A percentile compares a stretch with the other conserved stretches of the same genome.
Evolutionary conservation across 225 moss, liverwort and hornwort species (phyloP).

Genomic region (Rhytidiadelphus loreus): DNA sequence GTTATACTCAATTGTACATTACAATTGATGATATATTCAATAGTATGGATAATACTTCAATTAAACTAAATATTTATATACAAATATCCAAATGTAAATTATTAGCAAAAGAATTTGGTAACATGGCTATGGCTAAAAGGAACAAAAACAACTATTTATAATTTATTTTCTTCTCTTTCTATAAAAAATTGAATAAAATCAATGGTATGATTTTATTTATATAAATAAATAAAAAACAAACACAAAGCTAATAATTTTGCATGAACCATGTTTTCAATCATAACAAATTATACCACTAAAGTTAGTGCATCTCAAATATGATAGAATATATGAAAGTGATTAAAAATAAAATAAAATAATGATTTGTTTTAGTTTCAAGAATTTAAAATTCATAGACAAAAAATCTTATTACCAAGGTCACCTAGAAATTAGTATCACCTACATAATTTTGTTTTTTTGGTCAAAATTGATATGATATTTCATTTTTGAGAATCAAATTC

Average conservation of each 20-base stretch:
- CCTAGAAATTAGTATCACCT: no score
- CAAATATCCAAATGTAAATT: accelerated
- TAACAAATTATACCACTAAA: not conserved
- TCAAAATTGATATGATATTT: not conserved
- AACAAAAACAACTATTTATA: not conserved
- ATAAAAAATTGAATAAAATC: not conserved
- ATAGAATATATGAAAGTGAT: not conserved
- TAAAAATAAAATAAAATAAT: not conserved
- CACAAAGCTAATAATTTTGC: not conserved
- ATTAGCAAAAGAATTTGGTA: not conserved
- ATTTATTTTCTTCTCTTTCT: not conserved
- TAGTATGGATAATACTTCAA: accelerated
- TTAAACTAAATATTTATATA: not conserved
- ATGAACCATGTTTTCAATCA: not conserved
- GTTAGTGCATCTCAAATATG: not conserved
- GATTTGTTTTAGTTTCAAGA: not conserved
- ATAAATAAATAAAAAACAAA: no score
- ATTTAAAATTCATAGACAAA: not conserved
- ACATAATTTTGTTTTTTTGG: not conserved
- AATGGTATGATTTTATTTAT: not conserved
- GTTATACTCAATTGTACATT: not conserved
- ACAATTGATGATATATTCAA: not conserved
- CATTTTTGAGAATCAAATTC: accelerated
- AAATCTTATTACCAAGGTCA: not conserved
- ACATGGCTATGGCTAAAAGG: accelerated